A percentile compares a stretch with the other conserved stretches of the same genome.
phyloP scores from a whole-genome alignment of 2,329 filamentous ascomycete genomes.

The Parastagonospora nodorum region DNA sequence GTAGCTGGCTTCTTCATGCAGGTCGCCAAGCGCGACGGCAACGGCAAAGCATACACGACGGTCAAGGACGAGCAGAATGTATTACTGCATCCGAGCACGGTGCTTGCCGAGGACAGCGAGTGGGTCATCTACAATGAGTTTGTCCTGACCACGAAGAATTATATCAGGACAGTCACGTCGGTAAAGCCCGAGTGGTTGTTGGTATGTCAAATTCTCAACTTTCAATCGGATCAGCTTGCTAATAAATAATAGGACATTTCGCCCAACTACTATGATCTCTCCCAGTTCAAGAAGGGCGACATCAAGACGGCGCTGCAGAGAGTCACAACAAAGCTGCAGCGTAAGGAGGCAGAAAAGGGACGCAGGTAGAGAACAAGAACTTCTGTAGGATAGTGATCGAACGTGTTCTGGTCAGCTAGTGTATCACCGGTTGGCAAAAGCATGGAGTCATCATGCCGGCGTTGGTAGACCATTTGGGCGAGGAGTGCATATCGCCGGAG shows the following conservation, averaged over 20 bases:
- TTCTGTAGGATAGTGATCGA: neutral
- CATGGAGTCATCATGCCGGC: neutral
- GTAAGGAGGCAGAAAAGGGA: slow-evolving; percentile 51
- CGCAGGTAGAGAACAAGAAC: slow-evolving; percentile 6
- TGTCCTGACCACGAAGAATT: slow-evolving; percentile 96
- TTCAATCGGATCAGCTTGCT: slow-evolving; percentile 1
- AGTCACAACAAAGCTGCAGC: slow-evolving; percentile 59
- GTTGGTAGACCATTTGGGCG: neutral
- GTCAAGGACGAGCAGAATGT: slow-evolving; percentile 97
- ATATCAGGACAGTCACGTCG: slow-evolving; percentile 90
- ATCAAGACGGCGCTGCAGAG: slow-evolving; percentile 70
- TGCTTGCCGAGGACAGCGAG: slow-evolving; percentile 84
- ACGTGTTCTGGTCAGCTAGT: neutral
- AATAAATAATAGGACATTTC: slow-evolving; percentile 75
- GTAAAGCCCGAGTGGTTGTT: slow-evolving; percentile 94
- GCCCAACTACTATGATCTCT: slow-evolving; percentile 87
- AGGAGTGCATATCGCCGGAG: neutral
- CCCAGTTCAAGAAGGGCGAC: slow-evolving; percentile 81
- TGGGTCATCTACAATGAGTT: slow-evolving; percentile 99
- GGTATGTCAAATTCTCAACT: slow-evolving; percentile 57
- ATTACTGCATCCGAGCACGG: slow-evolving; percentile 89
- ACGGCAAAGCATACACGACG: slow-evolving; percentile 89
- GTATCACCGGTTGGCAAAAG: neutral
- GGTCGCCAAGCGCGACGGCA: slow-evolving; percentile 89
- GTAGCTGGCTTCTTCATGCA: slow-evolving; percentile 99